These are phyloP conservation scores for Melampsora larici-populina DNA, from an alignment of 1,284 basidiomycete species.

Conservation along the genomic window DNA sequence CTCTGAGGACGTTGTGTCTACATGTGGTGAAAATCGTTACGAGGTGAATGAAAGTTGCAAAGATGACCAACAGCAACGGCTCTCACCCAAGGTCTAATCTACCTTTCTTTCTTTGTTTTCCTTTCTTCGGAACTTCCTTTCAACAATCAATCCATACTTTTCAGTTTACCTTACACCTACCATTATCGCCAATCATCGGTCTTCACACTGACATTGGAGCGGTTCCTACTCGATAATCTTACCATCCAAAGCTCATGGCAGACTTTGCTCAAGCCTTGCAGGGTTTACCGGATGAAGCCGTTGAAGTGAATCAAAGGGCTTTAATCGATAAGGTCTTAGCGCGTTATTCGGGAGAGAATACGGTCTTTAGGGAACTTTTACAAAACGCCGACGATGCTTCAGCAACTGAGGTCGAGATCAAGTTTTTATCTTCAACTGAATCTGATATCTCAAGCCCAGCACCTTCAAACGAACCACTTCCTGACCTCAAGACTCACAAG, in stretches of 20 bases:
- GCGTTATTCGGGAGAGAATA: slow-evolving; percentile 89
- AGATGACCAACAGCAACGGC: no score
- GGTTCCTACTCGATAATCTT: background rate
- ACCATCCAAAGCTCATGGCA: slow-evolving; percentile 8
- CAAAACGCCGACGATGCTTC: slow-evolving; percentile 94
- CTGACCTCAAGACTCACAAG: slow-evolving; percentile 52
- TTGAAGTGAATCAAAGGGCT: slow-evolving; percentile 92
- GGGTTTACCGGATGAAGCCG: slow-evolving; percentile 60
- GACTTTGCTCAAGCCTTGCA: slow-evolving; percentile 38
- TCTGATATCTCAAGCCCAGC: background rate
- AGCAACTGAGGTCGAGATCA: slow-evolving; percentile 59
- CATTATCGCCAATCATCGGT: background rate
- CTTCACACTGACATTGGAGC: no score
- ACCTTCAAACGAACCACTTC: slow-evolving; percentile 33
- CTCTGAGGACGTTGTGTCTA: no score
- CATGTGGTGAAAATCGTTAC: no score
- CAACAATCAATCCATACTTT: background rate
- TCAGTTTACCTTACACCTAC: background rate
- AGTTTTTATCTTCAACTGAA: slow-evolving; percentile 46
- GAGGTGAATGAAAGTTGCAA: no score
- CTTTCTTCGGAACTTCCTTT: background rate
- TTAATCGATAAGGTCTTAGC: slow-evolving; percentile 90
- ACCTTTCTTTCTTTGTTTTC: background rate
- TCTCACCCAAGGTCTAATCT: background rate
- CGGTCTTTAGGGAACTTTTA: slow-evolving; percentile 86